Evolutionary conservation across 2,329 filamentous ascomycete genomes (phyloP).

Genomic region (Ceratocystis variospora): DNA sequence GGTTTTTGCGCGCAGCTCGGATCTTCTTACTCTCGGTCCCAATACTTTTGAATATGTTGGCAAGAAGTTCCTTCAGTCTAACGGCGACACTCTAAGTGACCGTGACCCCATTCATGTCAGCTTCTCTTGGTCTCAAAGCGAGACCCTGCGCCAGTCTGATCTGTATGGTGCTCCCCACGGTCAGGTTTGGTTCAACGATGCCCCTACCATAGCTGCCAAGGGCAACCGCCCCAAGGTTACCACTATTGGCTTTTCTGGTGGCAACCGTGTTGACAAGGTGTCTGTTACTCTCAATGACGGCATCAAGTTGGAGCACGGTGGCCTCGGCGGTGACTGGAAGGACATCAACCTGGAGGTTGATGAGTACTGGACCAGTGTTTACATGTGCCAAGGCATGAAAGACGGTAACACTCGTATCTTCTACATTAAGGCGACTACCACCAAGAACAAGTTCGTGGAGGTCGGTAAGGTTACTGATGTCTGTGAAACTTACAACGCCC

Average conservation of each 20-base stretch:
- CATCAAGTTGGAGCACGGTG: slow-evolving; percentile 38
- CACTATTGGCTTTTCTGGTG: slow-evolving; percentile 35
- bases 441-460: slow-evolving; percentile 32
- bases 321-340: slow-evolving; percentile 34
- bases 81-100: slow-evolving; percentile 47
- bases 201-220: slow-evolving; percentile 28
- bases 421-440: slow-evolving; percentile 41
- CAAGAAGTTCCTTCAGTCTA: slow-evolving; percentile 40
- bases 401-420: slow-evolving; percentile 37
- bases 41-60: slow-evolving; percentile 42
- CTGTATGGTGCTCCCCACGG: slow-evolving; percentile 38
- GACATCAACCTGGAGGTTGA: slow-evolving; percentile 17
- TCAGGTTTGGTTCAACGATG: slow-evolving; percentile 40
- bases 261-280: slow-evolving; percentile 37
- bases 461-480: slow-evolving; percentile 34
- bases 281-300: slow-evolving; percentile 36
- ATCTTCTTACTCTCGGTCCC: slow-evolving; percentile 34
- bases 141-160: slow-evolving; percentile 31
- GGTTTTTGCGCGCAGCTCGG: slow-evolving; percentile 43
- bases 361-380: slow-evolving; percentile 37
- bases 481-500: slow-evolving; percentile 34
- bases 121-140: slow-evolving; percentile 33
- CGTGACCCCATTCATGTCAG: slow-evolving; percentile 49
- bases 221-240: slow-evolving; percentile 27
- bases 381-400: slow-evolving; percentile 38